Evolutionary conservation across 148 eudicot species (phyloP).

Genomic region (Nepenthes mirabilis): DNA sequence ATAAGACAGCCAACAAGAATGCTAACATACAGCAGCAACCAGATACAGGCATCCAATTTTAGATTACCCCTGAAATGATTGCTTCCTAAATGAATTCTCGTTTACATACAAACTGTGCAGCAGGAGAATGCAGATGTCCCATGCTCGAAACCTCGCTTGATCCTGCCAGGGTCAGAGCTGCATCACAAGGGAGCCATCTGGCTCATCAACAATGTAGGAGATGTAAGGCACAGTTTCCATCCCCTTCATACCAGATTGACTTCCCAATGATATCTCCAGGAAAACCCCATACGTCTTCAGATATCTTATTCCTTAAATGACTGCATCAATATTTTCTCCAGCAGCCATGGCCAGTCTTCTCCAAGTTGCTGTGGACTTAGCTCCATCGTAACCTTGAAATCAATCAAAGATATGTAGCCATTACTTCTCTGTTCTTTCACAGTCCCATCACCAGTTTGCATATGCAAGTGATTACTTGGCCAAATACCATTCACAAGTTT

Average conservation of each 20-base stretch:
- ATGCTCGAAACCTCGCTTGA: conserved; percentile 17
- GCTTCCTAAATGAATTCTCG: conserved; percentile 13
- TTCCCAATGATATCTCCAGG: conserved; percentile 11
- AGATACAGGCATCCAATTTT: conserved; percentile 14
- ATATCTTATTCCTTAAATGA: conserved; percentile 25
- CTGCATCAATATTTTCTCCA: conserved; percentile 43
- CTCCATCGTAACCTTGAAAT: conserved; percentile 59
- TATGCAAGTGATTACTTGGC: conserved; percentile 31
- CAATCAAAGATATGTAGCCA: conserved; percentile 28
- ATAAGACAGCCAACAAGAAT: conserved; percentile 33
- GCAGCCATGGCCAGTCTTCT: conserved; percentile 51
- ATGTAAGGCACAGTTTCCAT: conserved; percentile 5
- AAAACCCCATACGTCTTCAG: conserved; percentile 11
- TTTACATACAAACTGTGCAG: conserved; percentile 13
- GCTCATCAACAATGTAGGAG: conserved; percentile 4
- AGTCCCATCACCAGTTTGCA: conserved; percentile 24
- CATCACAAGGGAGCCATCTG: conserved; percentile 17
- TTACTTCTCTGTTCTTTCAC: conserved; percentile 17
- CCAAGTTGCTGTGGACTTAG: conserved; percentile 51
- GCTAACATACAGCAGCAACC: conserved; percentile 34
- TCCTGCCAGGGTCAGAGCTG: conserved; percentile 16
- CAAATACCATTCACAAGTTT: conserved; percentile 29
- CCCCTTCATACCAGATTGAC: conserved; percentile 20
- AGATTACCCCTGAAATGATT: conserved; percentile 13
- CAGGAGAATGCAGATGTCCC: conserved; percentile 13